Conservation (phyloP, 139 green algal species). For the Chlamydomonas schloesseri region DNA sequence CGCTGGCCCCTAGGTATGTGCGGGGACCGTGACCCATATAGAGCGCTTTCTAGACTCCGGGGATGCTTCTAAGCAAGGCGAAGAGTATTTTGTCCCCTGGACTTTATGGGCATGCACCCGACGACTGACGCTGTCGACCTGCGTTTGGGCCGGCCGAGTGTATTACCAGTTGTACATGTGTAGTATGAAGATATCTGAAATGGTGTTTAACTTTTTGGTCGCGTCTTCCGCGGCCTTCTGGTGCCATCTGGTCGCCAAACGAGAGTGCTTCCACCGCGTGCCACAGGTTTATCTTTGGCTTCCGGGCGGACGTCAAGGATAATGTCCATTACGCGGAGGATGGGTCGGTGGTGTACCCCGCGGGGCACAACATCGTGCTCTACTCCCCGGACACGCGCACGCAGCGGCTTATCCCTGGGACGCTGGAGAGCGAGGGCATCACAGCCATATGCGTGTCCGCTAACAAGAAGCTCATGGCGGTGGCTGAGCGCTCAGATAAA, state of each 20-base stretch:
- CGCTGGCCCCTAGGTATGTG: conserved; percentile 29
- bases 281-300: conserved; percentile 87
- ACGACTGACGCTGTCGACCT: too few species aligned
- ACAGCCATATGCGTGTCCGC: conserved; percentile 79
- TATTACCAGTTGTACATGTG: too few species aligned
- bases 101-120: too few species aligned
- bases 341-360: conserved; percentile 79
- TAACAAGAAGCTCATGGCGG: conserved; percentile 81
- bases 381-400: conserved; percentile 73
- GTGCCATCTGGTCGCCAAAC: background rate
- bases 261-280: background rate
- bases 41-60: too few species aligned
- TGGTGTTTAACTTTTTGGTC: too few species aligned
- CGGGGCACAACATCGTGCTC: conserved; percentile 85
- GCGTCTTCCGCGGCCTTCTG: too few species aligned
- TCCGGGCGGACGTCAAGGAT: conserved; percentile 74
- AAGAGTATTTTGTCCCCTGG: too few species aligned
- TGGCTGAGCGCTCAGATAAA: conserved; percentile 86
- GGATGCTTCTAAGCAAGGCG: too few species aligned
- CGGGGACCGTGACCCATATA: too few species aligned
- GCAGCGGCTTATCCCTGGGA: conserved; percentile 80
- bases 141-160: too few species aligned
- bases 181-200: too few species aligned
- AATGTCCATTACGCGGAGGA: conserved; percentile 86
- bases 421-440: conserved; percentile 80